Percentiles rank a stretch among this genome's conserved stretches.
phyloP scores from a whole-genome alignment of 108 stramenopile species.

The Nitzschia sp. region DNA sequence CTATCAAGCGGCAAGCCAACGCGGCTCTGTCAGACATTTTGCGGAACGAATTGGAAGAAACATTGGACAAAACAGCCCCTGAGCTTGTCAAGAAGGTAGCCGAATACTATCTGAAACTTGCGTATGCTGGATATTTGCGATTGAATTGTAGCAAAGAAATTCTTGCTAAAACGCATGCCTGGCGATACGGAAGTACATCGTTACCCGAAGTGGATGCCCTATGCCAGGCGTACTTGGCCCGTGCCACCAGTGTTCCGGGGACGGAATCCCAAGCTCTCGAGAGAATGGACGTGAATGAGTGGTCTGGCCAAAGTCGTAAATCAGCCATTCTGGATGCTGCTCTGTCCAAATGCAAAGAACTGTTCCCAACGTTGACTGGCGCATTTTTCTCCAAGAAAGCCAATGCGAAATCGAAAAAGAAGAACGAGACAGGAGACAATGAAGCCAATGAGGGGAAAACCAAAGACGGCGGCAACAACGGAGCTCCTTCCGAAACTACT shows the following conservation, averaged over 20 bases:
- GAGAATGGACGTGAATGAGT: slow-evolving; percentile 43
- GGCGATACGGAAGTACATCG: slow-evolving; percentile 33
- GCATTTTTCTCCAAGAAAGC: slow-evolving; percentile 33
- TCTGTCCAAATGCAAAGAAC: slow-evolving; percentile 30
- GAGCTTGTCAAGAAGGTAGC: slow-evolving; percentile 38
- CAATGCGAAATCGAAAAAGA: slow-evolving; percentile 15
- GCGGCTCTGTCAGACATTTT: slow-evolving; percentile 58
- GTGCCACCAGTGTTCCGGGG: slow-evolving; percentile 23
- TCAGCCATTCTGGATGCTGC: slow-evolving; percentile 31
- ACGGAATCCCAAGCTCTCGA: slow-evolving; percentile 2
- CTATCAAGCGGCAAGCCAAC: slow-evolving; percentile 59
- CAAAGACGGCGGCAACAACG: not conserved
- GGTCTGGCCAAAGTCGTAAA: slow-evolving; percentile 42
- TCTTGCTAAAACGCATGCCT: slow-evolving; percentile 36
- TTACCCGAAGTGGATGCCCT: slow-evolving; percentile 62
- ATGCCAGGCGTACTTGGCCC: slow-evolving; percentile 46
- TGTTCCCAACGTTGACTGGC: slow-evolving; percentile 44
- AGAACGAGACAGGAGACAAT: slow-evolving; percentile 13
- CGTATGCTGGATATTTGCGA: slow-evolving; percentile 62
- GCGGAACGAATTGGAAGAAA: slow-evolving; percentile 47
- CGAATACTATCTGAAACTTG: slow-evolving; percentile 52
- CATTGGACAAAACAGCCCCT: not conserved
- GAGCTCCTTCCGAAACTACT: not conserved
- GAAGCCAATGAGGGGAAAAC: slow-evolving; percentile 4
- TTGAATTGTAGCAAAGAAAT: slow-evolving; percentile 60